Evolutionary conservation across 2,329 filamentous ascomycete genomes (phyloP), one percentile per base, ranked within the genome.

Genomic region (Emergomyces orientalis): DNA sequence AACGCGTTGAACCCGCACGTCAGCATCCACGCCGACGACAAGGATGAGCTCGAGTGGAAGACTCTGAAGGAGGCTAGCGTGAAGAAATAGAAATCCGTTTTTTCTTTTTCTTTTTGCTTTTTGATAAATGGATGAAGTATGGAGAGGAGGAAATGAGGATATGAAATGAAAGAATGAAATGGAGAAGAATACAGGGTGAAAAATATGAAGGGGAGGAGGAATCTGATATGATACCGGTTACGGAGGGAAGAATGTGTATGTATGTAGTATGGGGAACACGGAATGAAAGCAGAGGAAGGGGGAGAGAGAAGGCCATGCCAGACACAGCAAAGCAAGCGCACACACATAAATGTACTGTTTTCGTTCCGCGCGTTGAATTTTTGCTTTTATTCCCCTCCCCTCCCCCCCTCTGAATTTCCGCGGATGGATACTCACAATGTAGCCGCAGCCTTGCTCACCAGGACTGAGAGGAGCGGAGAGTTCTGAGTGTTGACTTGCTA

Each of bases 1-100:
- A 79, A 77, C 66, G 77, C 79, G 22, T 74, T 81, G 52, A 79
- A 78, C 71, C 73, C 76, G 62, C 67, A 69, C 65, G 70, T 63
- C 67, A 75, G 73, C 66, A 74, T 77, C 68, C 75, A 77, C 67
- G 76, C 76, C 49, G 76, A 78, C 63, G 73, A 76, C 71, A 74
- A 74, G 67, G 62, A 64, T 57, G 76, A 78, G 43, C 75, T 78
- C 63, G 76, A 77, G 67, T 78, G 75, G 75, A 75, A 75, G 69
- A 66, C 68, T 60, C 69, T 77, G 64, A 62, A 65, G 45, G 74
- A 76, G 66, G 75, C 73, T 39, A 34, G 52, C 32, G 32, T 56
- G 30, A 32, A 32, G 32, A 56, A 56, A 32, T 22, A 56, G n/a
- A 30, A 7, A n/a, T 17, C 27, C 30, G 14, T 17, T 19, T n/a